A percentile compares a stretch with the other conserved stretches of the same genome.
These are phyloP conservation scores for Tetrahymena thermophila DNA, from an alignment of 73 alveolate genomes.

Conservation along the genomic window DNA sequence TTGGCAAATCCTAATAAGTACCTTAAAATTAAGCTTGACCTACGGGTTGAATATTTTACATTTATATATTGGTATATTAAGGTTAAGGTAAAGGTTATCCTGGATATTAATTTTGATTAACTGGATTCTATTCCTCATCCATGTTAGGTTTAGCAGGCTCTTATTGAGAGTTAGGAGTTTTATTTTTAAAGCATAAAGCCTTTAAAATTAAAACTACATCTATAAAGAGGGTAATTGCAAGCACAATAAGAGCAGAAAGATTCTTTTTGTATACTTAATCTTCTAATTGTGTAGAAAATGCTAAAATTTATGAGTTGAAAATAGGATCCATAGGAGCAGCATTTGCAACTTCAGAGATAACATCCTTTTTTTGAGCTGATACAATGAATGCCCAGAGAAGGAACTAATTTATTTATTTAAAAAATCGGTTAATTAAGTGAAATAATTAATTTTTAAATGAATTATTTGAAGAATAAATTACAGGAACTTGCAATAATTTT, in stretches of 20 bases:
- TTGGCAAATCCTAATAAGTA: background rate
- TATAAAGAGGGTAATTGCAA: background rate
- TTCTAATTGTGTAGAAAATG: background rate
- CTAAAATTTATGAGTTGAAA: background rate
- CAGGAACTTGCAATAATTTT: background rate
- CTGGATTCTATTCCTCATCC: background rate
- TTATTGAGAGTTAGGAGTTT: background rate
- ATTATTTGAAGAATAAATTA: no score
- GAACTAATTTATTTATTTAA: background rate
- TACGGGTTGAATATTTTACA: background rate
- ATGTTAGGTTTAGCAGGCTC: background rate
- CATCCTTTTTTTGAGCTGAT: background rate
- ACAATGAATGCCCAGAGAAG: background rate
- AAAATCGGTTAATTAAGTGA: background rate
- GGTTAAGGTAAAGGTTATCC: background rate
- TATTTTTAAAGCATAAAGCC: no score
- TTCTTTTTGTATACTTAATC: background rate
- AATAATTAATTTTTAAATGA: no score
- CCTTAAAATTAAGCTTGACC: background rate
- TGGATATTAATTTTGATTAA: no score
- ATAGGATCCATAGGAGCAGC: background rate
- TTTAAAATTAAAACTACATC: background rate
- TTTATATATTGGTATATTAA: no score
- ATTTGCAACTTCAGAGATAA: background rate
- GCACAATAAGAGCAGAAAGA: background rate